Percentiles rank a stretch among this genome's conserved stretches.
These are phyloP conservation scores for Scheffersomyces stipitis DNA, from an alignment of 805 yeast genomes.

Conservation along the genomic window DNA sequence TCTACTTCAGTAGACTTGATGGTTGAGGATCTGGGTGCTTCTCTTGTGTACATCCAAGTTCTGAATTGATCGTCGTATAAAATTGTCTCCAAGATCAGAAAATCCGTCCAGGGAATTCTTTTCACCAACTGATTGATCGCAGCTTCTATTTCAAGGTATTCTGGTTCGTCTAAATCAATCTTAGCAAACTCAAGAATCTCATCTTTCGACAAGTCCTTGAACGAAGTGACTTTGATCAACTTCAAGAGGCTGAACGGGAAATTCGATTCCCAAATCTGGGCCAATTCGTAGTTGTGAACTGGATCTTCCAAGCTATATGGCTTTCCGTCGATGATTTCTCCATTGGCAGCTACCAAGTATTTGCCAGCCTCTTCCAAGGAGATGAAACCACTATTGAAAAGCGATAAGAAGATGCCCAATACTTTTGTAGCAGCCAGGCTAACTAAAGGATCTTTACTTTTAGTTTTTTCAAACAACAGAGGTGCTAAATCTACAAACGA, in stretches of 20 bases:
- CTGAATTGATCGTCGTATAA: background rate
- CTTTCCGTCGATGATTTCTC: background rate
- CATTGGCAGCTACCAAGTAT: conserved; percentile 1
- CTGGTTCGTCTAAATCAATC: conserved; percentile 5
- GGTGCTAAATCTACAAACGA: conserved; percentile 5
- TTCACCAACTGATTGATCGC: background rate
- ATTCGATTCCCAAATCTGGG: conserved; percentile 3
- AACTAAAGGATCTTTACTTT: background rate
- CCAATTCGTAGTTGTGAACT: conserved; percentile 19
- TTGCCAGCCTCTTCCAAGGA: background rate
- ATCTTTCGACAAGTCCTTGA: conserved; percentile 5
- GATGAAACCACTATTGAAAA: conserved; percentile 5
- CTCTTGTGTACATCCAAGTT: background rate
- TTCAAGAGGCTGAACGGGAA: background rate
- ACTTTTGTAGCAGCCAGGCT: conserved; percentile 4
- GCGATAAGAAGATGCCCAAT: conserved; percentile 3
- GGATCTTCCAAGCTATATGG: conserved; percentile 7
- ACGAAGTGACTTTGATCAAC: conserved; percentile 4
- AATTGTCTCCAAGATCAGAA: background rate
- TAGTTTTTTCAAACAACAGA: conserved; percentile 1
- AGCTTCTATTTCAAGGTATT: background rate
- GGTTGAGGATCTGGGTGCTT: background rate
- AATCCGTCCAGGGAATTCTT: conserved; percentile 1
- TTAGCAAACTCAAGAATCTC: conserved; percentile 11
- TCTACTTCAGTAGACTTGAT: background rate